Evolutionary conservation across 2,329 filamentous ascomycete species (phyloP).

Genomic region (Penicillium janthinellum): DNA sequence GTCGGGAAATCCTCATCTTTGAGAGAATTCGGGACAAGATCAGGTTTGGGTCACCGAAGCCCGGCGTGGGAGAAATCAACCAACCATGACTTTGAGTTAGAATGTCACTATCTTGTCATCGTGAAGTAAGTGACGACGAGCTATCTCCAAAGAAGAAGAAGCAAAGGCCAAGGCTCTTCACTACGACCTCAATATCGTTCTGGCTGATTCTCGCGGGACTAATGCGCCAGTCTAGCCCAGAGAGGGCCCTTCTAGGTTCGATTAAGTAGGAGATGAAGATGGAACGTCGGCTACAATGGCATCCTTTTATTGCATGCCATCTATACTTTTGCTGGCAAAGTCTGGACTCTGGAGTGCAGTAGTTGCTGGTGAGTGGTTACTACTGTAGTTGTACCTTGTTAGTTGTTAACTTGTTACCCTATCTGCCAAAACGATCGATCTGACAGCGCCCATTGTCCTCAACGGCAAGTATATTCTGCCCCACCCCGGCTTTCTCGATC

Average conservation of each 20-base stretch:
- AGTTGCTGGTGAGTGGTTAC: neutral
- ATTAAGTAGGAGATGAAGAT: neutral
- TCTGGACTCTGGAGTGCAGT: neutral
- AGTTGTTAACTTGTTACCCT: no score
- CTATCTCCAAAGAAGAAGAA: neutral
- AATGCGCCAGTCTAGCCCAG: neutral
- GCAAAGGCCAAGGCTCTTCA: neutral
- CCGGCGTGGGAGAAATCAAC: neutral
- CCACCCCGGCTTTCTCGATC: neutral
- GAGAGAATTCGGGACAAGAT: neutral
- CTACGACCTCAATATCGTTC: neutral
- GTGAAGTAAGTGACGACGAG: neutral
- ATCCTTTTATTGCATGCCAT: neutral
- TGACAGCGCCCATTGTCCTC: neutral
- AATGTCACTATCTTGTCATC: no score
- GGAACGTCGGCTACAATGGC: neutral
- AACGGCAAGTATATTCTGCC: neutral
- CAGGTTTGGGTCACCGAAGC: neutral
- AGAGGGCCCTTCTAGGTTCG: neutral
- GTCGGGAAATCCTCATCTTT: no score
- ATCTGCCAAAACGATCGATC: constrained; percentile 4
- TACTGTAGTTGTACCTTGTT: no score
- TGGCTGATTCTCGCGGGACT: neutral
- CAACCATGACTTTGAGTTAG: no score
- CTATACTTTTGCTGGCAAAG: neutral